phyloP scores from a whole-genome alignment of 768 basidiomycete species.

The Leccinum broughii region DNA sequence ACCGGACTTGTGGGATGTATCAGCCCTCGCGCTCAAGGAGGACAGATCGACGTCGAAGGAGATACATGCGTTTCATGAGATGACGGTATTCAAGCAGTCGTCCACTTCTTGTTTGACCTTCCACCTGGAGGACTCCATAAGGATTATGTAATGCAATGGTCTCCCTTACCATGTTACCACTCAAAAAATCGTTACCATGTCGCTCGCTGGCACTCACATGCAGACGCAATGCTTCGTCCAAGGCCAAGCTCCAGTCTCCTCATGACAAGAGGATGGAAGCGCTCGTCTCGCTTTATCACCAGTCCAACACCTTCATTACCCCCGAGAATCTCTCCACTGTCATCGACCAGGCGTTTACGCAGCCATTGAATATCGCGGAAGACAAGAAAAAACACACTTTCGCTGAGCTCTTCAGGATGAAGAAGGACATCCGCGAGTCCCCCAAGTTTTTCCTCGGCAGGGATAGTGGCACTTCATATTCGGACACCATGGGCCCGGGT shows the following conservation, averaged over 20 bases:
- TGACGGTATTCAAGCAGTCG: not conserved
- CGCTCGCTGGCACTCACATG: constrained; percentile 5
- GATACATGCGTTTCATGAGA: not conserved
- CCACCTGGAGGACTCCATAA: not conserved
- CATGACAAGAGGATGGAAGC: constrained; percentile 55
- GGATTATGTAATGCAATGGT: constrained; percentile 19
- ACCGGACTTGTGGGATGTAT: not conserved
- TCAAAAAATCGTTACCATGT: constrained; percentile 9
- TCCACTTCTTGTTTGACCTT: not conserved
- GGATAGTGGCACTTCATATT: constrained; percentile 16
- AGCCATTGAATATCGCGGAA: constrained; percentile 15
- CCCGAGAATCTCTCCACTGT: constrained; percentile 60
- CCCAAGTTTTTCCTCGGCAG: constrained; percentile 32
- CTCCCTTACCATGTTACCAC: constrained; percentile 15
- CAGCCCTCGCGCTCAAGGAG: not conserved
- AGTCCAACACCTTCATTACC: constrained; percentile 69
- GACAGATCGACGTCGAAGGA: not conserved
- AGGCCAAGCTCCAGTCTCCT: constrained; percentile 15
- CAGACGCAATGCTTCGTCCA: constrained; percentile 26
- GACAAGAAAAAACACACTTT: constrained; percentile 19
- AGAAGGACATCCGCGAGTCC: constrained; percentile 3
- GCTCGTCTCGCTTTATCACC: constrained; percentile 77
- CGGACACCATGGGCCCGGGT: constrained; percentile 32
- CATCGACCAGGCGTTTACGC: constrained; percentile 65
- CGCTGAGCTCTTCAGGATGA: constrained; percentile 21